Base-by-base conservation (phyloP, 1,284 basidiomycete genomes). In the Ceratobasidium sp. region DNA sequence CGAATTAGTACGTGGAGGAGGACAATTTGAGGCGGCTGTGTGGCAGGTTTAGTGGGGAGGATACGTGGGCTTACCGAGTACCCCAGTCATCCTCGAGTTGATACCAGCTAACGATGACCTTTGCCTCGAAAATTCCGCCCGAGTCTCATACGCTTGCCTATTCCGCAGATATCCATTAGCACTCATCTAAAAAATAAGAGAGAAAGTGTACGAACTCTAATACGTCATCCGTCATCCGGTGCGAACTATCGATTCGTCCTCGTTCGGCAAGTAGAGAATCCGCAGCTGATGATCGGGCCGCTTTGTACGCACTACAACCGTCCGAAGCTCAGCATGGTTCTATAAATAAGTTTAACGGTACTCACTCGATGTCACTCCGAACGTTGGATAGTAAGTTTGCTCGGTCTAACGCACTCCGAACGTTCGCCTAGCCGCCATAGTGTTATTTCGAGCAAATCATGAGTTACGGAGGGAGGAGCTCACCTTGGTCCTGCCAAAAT, bases 121-220 rank as follows among this genome's bases (percentile, higher is more conserved):
- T 83, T 99, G 98, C 64, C 90, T 88, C n/a, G 88, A 86, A 82
- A 99, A 98, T 82, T 99, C 97, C 45, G 93, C 88, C n/a, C 97
- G 91, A 0, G 97, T 99, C 79, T 96, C 97, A 80, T 98, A 98
- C 33, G 98, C 98, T 90, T 99, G 97, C 67, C 96, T 98, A 78
- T 27, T 74, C 19, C 64, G 17, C 29, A 24, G 27, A 19, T 56
- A 7, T n/a, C 22, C 50, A 9, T 29, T 7, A 31, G 9, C 11
- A 56, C 6, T 14, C 29, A 29, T 17, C 27, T 31, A 59, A n/a
- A 24, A 14, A n/a, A 17, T 1, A 67, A 48, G 60, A 44, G 57
- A 31, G n/a, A 48, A 59, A 29, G 27, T 63, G 27, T 33, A 82
- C 91, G 77, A 80, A 98, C 96, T 93, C 89, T 22, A 99, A 86